phyloP scores from a whole-genome alignment of 2,329 filamentous ascomycete species.

The Ilyonectria robusta region DNA sequence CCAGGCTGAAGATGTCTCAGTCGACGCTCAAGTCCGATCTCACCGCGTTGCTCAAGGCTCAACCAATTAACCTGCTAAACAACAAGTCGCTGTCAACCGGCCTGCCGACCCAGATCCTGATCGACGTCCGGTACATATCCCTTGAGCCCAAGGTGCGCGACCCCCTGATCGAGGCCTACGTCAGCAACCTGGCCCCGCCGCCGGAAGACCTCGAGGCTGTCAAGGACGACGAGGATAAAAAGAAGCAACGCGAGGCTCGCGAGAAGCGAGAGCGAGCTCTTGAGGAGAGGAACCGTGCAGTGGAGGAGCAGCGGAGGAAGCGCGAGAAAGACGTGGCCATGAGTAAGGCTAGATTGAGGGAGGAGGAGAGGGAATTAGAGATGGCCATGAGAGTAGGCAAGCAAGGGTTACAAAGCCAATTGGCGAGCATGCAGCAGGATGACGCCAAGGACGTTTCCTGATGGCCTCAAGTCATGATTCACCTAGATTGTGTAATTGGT shows the following conservation, averaged over 20 bases:
- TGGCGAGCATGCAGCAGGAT: constrained; percentile 55
- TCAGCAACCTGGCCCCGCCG: constrained; percentile 73
- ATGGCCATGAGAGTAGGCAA: constrained; percentile 78
- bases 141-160: constrained; percentile 74
- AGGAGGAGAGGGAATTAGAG: constrained; percentile 78
- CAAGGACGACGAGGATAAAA: constrained; percentile 66
- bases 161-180: constrained; percentile 75
- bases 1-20: constrained; percentile 75
- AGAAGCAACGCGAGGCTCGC: constrained; percentile 65
- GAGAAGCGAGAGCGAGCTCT: constrained; percentile 76
- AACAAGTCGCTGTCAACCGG: constrained; percentile 67
- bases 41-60: constrained; percentile 72
- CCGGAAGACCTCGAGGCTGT: constrained; percentile 60
- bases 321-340: constrained; percentile 72
- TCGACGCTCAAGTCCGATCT: constrained; percentile 79
- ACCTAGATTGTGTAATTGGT: background rate
- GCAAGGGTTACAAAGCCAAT: constrained; percentile 74
- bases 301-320: constrained; percentile 74
- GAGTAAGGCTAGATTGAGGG: constrained; percentile 73
- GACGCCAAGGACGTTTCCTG: constrained; percentile 38
- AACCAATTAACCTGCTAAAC: constrained; percentile 73
- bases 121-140: constrained; percentile 79
- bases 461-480: constrained; percentile 28
- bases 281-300: constrained; percentile 72
- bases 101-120: constrained; percentile 74